Evolutionary conservation across 768 basidiomycete species (phyloP), one percentile per base, ranked within the genome.

Genomic region (Kwoniella bestiolae): DNA sequence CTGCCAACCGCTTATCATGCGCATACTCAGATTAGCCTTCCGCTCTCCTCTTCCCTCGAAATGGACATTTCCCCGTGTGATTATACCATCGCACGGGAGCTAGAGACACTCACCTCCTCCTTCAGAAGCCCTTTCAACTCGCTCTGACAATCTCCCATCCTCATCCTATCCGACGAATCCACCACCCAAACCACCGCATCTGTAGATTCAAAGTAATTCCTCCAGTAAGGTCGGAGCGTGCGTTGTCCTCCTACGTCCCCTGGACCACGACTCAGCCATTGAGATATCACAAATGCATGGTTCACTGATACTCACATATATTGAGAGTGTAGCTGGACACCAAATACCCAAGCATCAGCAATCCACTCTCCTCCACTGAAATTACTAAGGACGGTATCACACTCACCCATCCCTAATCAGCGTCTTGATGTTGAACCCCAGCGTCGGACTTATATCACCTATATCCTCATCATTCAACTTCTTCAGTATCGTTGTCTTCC

Each of bases 401-500:
- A 29, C 25, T 82, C 81, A 97, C 92, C 90, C 90, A 82, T 89
- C 86, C 81, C 96, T 91, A 28, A 88, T 84, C 74, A 98, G 92
- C 5, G 95, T 96, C 85, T 94, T 95, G 85, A 98, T 99, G 81
- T 98, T 96, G 85, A 99, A 99, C 11, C 96, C 96, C 14, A 99
- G 84, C 9, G 96, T 98, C 1, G 96, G 96, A 75, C 90, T 92
- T 60, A 98, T 88, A 56, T 85, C 86, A 74, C 85, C 85, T 71
- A 95, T 92, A 81, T 95, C 91, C 82, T 98, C 95, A 23, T 88
- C 90, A 67, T 91, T 94, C 68, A 98, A 85, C 80, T 91, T 92
- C 84, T 97, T 98, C 64, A 98, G 82, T 70, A 98, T 96, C 2
- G 95, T 99, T 1, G 96, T 98, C 84, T 99, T 98, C 58, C 96